Evolutionary conservation across 441 rosid species (phyloP).

Genomic region (Pelargonium cotyledonis): DNA sequence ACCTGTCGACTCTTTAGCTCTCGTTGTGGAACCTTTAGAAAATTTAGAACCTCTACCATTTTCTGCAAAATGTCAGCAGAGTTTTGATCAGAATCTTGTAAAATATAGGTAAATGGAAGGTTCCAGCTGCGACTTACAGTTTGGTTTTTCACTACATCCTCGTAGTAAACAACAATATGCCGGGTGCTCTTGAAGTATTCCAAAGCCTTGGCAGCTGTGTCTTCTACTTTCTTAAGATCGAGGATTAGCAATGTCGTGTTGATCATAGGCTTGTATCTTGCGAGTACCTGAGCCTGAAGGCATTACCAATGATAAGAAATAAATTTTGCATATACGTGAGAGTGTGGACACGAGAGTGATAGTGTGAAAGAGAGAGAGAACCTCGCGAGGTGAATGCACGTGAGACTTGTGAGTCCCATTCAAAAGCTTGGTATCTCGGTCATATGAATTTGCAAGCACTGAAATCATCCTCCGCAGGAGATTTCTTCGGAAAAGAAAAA

Average conservation of each 20-base stretch:
- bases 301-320: slow-evolving; percentile 15
- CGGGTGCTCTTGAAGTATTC: slow-evolving; percentile 74
- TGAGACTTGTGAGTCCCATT: slow-evolving; percentile 96
- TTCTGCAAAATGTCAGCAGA: slow-evolving; percentile 37
- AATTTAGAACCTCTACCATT: slow-evolving; percentile 66
- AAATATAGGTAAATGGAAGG: too few species aligned
- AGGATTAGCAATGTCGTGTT: slow-evolving; percentile 50
- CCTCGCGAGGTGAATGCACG: slow-evolving; percentile 84
- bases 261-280: slow-evolving; percentile 70
- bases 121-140: slow-evolving; percentile 41
- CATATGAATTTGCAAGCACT: slow-evolving; percentile 79
- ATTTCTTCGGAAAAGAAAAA: slow-evolving; percentile 85
- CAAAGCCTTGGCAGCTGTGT: slow-evolving; percentile 60
- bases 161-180: slow-evolving; percentile 72
- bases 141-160: slow-evolving; percentile 72
- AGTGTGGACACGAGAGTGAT: not conserved
- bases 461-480: slow-evolving; percentile 82
- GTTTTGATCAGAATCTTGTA: too few species aligned
- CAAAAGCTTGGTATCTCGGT: slow-evolving; percentile 54
- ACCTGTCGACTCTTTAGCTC: slow-evolving; percentile 78
- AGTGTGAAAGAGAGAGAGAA: slow-evolving; percentile 15
- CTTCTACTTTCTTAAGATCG: slow-evolving; percentile 60
- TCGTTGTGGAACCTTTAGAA: slow-evolving; percentile 63
- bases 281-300: slow-evolving; percentile 86
- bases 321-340: not conserved